Evolutionary conservation across 2,329 filamentous ascomycete genomes (phyloP), one percentile per base, ranked within the genome.

Genomic region (Biscogniauxia sp.): DNA sequence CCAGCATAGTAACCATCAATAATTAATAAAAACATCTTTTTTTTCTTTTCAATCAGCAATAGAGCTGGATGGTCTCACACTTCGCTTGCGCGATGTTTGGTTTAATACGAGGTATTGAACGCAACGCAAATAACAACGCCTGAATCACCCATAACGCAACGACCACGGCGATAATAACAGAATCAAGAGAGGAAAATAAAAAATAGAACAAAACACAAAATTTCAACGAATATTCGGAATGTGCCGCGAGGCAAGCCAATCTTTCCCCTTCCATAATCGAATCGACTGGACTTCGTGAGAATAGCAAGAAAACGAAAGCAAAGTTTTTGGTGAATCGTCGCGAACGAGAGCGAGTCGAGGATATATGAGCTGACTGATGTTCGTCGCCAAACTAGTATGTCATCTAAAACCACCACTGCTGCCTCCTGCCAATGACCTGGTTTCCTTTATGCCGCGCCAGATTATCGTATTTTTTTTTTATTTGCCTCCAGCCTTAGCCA

Each of bases 211-310:
- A n/a, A n/a, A n/a, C n/a, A n/a, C n/a, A n/a, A n/a, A n/a, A n/a
- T n/a, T n/a, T 55, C 65, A 70, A 66, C 56, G 67, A 66, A 54
- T 57, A 51, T 62, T 60, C 54, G 50, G 62, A 71, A 64, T 70
- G 64, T 70, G 73, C 73, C 73, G 73, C 64, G 73, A 75, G 73
- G 73, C 73, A 69, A 69, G 66, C 72, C 70, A 72, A 66, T 73
- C 70, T 74, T 73, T 66, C 65, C 69, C 68, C 60, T 64, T 55
- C 64, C 63, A 57, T 60, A 53, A 59, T 58, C 63, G 50, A 64
- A 63, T 62, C 49, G 52, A 55, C 58, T 41, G 58, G 28, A 55
- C 51, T 8, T 62, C 60, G 60, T 57, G 62, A 60, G 41, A 41
- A 57, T 52, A 52, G 49, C 59, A 66, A 61, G 57, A 63, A 37